Evolutionary conservation across 345 rosid species (phyloP).

Genomic region (Lepidium sativum): DNA sequence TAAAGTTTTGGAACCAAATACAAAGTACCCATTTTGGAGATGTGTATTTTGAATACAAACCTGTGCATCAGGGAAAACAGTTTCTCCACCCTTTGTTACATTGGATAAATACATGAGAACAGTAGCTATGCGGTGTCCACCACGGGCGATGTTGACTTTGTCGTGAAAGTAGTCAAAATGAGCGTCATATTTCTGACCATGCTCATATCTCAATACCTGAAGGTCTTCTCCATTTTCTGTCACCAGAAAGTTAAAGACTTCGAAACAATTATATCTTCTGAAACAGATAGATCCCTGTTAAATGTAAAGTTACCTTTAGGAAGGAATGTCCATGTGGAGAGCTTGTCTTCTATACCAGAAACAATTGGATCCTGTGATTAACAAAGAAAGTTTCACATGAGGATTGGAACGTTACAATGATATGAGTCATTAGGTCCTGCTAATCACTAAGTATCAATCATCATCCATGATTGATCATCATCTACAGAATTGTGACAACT

Average conservation of each 20-base stretch:
- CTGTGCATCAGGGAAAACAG: constrained; percentile 85
- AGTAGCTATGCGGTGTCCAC: constrained; percentile 89
- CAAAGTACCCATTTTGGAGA: background rate
- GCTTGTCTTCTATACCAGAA: constrained; percentile 86
- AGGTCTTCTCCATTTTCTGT: constrained; percentile 93
- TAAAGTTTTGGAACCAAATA: background rate
- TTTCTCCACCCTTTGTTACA: constrained; percentile 93
- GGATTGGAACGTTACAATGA: background rate
- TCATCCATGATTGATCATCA: background rate
- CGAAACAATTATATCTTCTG: background rate
- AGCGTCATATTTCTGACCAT: constrained; percentile 88
- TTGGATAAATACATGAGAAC: constrained; percentile 85
- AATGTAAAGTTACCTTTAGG: constrained; percentile 60
- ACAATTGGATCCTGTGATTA: constrained; percentile 69
- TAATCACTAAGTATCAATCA: background rate
- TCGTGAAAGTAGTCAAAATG: constrained; percentile 85
- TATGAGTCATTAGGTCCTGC: background rate
- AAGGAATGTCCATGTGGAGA: constrained; percentile 91
- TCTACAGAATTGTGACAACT: background rate
- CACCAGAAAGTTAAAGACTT: constrained; percentile 4
- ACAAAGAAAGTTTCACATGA: constrained; percentile 4
- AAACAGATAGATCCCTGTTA: background rate
- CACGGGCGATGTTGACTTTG: constrained; percentile 84
- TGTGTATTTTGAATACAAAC: constrained; percentile 32
- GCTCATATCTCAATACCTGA: constrained; percentile 80